Base-by-base conservation (phyloP, 2,329 filamentous ascomycete species). In the Verticillium zaregamsianum region DNA sequence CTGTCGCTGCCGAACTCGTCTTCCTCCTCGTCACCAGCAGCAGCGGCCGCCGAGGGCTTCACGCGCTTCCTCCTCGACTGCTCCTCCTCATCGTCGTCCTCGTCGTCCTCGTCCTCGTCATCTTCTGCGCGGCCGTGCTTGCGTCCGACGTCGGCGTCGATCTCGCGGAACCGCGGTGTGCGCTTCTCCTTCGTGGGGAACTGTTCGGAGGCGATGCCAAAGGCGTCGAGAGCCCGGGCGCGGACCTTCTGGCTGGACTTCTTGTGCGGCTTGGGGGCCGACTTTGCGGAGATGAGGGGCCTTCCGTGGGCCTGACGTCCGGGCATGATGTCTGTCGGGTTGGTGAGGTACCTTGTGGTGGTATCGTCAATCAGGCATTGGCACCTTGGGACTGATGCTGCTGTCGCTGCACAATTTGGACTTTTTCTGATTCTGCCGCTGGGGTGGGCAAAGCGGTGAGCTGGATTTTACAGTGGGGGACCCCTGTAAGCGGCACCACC, bases 1-100 rank as follows among this genome's bases (percentile, higher is more conserved):
- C 90, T 92, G 71, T 97, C 93, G 67, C 89, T 93, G 11, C 91
- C 91, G 65, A 89, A 87, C 62, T 93, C 90, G 17, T 86, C 80
- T 54, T 83, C 82, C 20, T 85, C 83, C 68, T 86, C 80, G 6
- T 84, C 80, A 5, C 76, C 79, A 5, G 80, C 76, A 45, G 77
- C 76, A 17, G 77, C 76, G n/a, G 45, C 12, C 68, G 74, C 49
- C 73, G 71, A 79, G 45, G 79, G 77, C 72, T 77, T 79, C 35
- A 65, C 67, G 69, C 73, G 78, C 64, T 79, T 80, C 58, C 76
- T 72, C 55, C 74, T 71, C 0, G 78, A 76, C 52, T 83, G 81
- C 0, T 85, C 83, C 61, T 89, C 82, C 0, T 87, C 83, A 0
- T 79, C 79, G 0, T 81, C 79, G 0, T 80, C 76, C 0, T 77